Base-by-base conservation (phyloP, 306 rosid species). In the Fragaria nilgerrensis region DNA sequence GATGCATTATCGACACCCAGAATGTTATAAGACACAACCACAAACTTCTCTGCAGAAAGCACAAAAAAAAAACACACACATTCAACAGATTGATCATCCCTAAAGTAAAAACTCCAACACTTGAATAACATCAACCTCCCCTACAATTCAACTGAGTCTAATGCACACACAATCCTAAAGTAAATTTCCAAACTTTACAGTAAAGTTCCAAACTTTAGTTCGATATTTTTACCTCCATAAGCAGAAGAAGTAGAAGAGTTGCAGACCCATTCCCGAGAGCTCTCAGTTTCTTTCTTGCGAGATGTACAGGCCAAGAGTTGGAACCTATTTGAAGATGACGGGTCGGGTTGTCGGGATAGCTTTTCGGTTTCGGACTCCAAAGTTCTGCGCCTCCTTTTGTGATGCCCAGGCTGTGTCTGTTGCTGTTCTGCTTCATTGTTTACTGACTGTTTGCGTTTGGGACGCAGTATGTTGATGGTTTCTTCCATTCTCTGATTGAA, bases 1-100 rank as follows among this genome's bases (percentile, higher is more conserved):
- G 78, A 87, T 58, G 96, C 96, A 88, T 95, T 92, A 37, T 92
- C 87, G 77, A 92, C 97, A 63, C 97, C 98, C 50, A 95, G 88
- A 78, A 92, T 95, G 77, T 95, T 95, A 82, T 95, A 92, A 59
- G 97, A 92, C 77, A 90, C 95, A 74, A 95, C 82, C 80, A 90
- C 88, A 75, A 92, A 47, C 53, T 84, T 95, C 79, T 95, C 98
- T 94, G 90, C 84, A 72, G 0, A 50, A 17, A 76, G n/a, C 48
- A 17, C 27, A 73, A 1, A 13, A n/a, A n/a, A n/a, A n/a, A n/a
- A 34, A 43, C 36, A 48, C 34, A 22, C 56, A 55, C 53, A 56
- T 19, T 27, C 32, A 23, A 34, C 63, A 66, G 1, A 36, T 53
- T 32, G 63, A 52, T 59, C 39, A 45, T 17, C 55, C 32, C 48